A percentile compares a stretch with the other conserved stretches of the same genome.
These are phyloP conservation scores for Astragalus membranaceus DNA, from an alignment of 306 rosid genomes.

Conservation along the genomic window DNA sequence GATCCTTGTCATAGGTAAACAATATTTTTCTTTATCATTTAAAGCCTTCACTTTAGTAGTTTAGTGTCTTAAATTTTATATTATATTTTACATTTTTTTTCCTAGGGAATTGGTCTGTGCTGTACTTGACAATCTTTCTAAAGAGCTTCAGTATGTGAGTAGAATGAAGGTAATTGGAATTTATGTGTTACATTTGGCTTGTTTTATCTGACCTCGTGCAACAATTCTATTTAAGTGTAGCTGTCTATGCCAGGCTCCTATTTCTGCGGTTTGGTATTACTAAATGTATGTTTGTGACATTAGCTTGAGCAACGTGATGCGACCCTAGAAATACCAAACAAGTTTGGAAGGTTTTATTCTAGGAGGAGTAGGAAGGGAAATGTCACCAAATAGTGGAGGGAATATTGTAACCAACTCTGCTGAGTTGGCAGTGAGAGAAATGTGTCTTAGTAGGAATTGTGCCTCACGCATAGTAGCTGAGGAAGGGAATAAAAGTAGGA, in stretches of 20 bases:
- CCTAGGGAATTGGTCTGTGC: conserved; percentile 66
- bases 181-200: not conserved
- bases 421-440: no score
- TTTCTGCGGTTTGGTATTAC: not conserved
- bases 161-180: conserved; percentile 60
- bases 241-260: not conserved
- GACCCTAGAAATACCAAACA: no score
- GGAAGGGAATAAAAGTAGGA: no score
- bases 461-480: no score
- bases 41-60: not conserved
- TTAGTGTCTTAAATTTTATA: conserved; percentile 12
- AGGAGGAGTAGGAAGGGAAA: no score
- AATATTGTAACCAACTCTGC: no score
- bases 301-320: not conserved
- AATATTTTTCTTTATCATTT: not conserved
- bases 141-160: conserved; percentile 56
- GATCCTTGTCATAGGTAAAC: conserved; percentile 83
- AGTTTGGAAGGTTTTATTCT: no score
- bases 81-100: conserved; percentile 6
- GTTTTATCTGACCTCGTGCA: not conserved
- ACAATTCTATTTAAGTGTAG: conserved; percentile 2
- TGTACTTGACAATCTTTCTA: conserved; percentile 62
- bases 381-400: no score
- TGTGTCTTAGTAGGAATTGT: no score
- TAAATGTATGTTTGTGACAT: not conserved